phyloP scores from a whole-genome alignment of 768 basidiomycete genomes.

The Boletus sp. region DNA sequence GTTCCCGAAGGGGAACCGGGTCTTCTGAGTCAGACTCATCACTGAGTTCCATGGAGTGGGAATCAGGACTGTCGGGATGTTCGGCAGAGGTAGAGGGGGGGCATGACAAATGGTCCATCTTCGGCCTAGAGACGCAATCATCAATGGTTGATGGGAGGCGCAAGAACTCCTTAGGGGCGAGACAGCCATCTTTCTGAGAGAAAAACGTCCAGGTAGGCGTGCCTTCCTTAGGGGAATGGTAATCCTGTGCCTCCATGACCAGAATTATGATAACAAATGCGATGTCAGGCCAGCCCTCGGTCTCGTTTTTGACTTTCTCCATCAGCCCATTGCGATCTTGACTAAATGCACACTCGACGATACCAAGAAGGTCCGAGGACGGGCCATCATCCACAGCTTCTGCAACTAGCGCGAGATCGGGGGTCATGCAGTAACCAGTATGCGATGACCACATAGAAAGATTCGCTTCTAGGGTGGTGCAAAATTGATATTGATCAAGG shows the following conservation, averaged over 20 bases:
- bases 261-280: background rate
- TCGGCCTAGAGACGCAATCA: background rate
- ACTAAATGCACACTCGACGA: background rate
- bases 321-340: background rate
- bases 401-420: too few species aligned
- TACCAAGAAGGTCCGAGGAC: background rate
- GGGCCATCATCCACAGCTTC: background rate
- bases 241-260: background rate
- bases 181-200: background rate
- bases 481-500: too few species aligned
- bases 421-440: too few species aligned
- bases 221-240: background rate
- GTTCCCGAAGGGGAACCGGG: background rate
- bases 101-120: background rate
- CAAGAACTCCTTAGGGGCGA: background rate
- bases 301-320: background rate
- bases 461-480: too few species aligned
- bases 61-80: background rate
- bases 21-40: background rate
- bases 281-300: background rate
- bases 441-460: too few species aligned
- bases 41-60: background rate
- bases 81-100: background rate
- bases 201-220: background rate
- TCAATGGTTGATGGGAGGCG: background rate